Evolutionary conservation across 495 filamentous ascomycete genomes (phyloP), one percentile per base, ranked within the genome.

Genomic region (Penicillium simplicissimum): DNA sequence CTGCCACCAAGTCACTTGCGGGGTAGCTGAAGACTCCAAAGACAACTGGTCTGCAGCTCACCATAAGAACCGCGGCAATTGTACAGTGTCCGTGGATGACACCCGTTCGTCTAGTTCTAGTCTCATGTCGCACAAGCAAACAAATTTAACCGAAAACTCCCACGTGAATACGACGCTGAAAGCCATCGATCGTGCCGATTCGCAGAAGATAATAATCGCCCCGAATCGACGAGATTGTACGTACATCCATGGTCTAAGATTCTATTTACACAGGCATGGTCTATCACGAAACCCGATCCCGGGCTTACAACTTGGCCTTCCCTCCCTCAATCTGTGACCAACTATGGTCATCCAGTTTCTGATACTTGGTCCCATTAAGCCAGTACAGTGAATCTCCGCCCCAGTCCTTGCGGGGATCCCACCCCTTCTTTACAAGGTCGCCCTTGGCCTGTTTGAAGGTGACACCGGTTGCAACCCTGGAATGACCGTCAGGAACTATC

Each of bases 361-460:
- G 69, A 63, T 82, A 83, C 33, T 57, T 64, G 3, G 64, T 74
- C 6, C 77, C 76, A 57, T 81, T 76, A 40, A 84, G 59, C 81
- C 81, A 82, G 58, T 77, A 82, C 17, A 84, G 60, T 15, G 69
- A 72, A 63, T 82, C 81, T 1, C 72, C 74, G 4, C 66, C 72
- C 52, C 67, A 71, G 25, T 76, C 70, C 6, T 65, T 66, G 2
- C 63, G 69, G 13, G 75, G 76, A 60, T 74, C 68, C 81, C 81
- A 84, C 23, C 72, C 69, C 58, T 78, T 81, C 67, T 81, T 79
- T 3, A 72, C 59, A 21, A 84, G 54, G 19, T 80, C 79, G 21
- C 74, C 74, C 59, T 82, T 84, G 14, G 81, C 76, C 62, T 84
- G 79, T 60, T 84, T 84, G 70, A 84, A 84, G 1, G 79, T 84